Percentiles rank a stretch among this genome's conserved stretches.
Conservation (phyloP, 192 early-diverging fungal species). For the Podila minutissima region DNA sequence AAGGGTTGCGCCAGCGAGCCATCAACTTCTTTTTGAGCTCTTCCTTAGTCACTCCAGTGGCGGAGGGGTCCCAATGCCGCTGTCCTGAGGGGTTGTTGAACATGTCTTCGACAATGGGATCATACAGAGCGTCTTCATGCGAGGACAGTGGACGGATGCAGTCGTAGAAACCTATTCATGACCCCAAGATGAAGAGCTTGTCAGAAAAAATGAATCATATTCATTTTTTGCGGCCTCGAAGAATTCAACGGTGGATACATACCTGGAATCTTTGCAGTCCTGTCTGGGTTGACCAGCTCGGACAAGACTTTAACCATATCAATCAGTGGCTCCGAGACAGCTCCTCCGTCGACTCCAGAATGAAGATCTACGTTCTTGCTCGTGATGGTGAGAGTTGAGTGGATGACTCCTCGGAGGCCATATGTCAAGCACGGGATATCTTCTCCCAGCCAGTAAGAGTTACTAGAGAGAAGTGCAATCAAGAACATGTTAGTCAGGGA, state of each 20-base stretch:
- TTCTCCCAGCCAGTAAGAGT: conserved; percentile 85
- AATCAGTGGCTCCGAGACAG: conserved; percentile 75
- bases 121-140: conserved; percentile 68
- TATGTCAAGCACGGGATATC: conserved; percentile 81
- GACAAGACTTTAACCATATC: conserved; percentile 73
- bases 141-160: conserved; percentile 63
- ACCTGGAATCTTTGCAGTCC: conserved; percentile 71
- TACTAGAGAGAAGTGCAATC: conserved; percentile 45
- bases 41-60: conserved; percentile 48
- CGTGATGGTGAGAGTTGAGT: conserved; percentile 63
- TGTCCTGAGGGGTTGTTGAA: conserved; percentile 34
- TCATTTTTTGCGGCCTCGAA: no score
- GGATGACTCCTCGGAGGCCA: conserved; percentile 80
- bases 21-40: conserved; percentile 66
- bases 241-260: background rate
- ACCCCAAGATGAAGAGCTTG: no score
- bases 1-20: conserved; percentile 79
- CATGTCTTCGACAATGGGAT: conserved; percentile 62
- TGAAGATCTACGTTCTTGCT: conserved; percentile 72
- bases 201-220: no score
- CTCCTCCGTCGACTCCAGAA: conserved; percentile 80
- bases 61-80: conserved; percentile 19
- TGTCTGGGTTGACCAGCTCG: conserved; percentile 62
- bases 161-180: conserved; percentile 65
- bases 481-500: background rate